Percentiles rank a stretch among this genome's conserved stretches.
Evolutionary conservation across 164 flowering plant species (phyloP).

Genomic region (Magnolia changhungtana): DNA sequence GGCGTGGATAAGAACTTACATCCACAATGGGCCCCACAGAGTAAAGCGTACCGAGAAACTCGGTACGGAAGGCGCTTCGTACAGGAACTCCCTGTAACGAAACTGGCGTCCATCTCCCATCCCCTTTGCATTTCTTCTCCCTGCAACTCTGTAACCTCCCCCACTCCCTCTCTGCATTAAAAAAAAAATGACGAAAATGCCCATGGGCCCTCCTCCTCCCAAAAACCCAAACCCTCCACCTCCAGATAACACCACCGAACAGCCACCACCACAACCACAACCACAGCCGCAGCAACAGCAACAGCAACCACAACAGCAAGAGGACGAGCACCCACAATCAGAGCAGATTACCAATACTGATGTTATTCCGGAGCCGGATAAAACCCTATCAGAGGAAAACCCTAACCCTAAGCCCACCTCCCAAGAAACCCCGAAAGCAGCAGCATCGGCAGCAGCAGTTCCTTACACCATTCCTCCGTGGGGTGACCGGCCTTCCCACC

Average conservation of each 20-base stretch:
- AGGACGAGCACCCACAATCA: background rate
- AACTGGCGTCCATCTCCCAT: too few species aligned
- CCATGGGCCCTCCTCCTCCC: constrained; percentile 74
- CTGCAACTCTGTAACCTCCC: background rate
- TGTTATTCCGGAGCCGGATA: background rate
- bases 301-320: background rate
- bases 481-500: constrained; percentile 70
- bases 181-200: constrained; percentile 32
- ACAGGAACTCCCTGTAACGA: too few species aligned
- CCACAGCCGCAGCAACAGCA: background rate
- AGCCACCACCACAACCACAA: constrained; percentile 14
- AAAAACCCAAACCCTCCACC: constrained; percentile 16
- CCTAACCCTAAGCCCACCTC: constrained; percentile 6
- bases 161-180: background rate
- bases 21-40: too few species aligned
- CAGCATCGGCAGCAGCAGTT: constrained; percentile 18
- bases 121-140: background rate
- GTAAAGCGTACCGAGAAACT: too few species aligned
- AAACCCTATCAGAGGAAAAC: background rate
- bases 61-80: too few species aligned
- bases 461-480: constrained; percentile 86
- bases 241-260: background rate
- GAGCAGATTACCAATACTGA: too few species aligned
- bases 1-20: too few species aligned
- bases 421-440: background rate